Evolutionary conservation across 192 early-diverging fungal genomes (phyloP), one percentile per base, ranked within the genome.

Genomic region (Umbelopsis sp.): DNA sequence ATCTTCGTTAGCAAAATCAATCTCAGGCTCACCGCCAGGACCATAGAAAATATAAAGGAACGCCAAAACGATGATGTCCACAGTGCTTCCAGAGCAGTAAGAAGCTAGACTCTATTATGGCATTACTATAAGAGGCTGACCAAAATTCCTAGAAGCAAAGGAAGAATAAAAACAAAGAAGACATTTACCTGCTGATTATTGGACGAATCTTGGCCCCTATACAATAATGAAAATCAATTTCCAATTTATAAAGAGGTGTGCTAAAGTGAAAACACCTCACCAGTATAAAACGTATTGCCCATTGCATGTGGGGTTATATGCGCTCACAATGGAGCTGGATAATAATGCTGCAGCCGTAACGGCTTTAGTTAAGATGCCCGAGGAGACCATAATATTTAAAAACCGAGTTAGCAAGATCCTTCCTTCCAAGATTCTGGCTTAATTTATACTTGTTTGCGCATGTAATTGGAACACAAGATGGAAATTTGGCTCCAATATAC

Each of bases 1-100:
- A 45, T 73, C 73, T 10, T 78, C 59, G 43, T 65, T 52, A 22
- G 77, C 68, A 12, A 78, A 45, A 38, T 78, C 51, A 16, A 78
- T 41, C 20, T 56, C 22, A 17, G 77, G 77, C 38, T 68, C 66
- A 17, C 53, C 54, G 11, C 51, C 47, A 5, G 45, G 24, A 3
- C 77, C 77, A 21, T 51, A 51, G 44, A 52, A 78, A 52, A 65
- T 65, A 17, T 62, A 31, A 1, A 78, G 45, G 62, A 78, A 78
- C 2, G 51, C 50, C 43, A 78, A 16, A 14, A 78, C 65, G 26
- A 78, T 52, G 21, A 70, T 59, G 29, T 65, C 52, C 24, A 78
- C 72, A 9, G 72, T 73, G 31, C 34, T 32, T 41, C 71, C 66
- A 16, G 74, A 21, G 47, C 77, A 78, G 32, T 78, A 78, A 38